Evolutionary conservation across 148 eudicot species (phyloP).

Genomic region (Rhododendron mucronatum): DNA sequence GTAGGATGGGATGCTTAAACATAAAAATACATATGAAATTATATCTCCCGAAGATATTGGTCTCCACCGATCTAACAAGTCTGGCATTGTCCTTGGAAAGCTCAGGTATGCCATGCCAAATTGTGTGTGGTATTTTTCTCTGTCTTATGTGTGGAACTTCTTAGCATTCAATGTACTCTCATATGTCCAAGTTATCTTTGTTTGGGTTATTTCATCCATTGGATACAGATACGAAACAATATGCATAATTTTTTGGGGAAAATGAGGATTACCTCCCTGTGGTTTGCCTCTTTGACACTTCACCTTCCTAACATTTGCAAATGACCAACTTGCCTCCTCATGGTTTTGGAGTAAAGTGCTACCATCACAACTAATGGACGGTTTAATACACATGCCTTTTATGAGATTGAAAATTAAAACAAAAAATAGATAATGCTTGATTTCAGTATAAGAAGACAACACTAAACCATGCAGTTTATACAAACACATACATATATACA

Average conservation of each 20-base stretch:
- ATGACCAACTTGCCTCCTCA: too few species aligned
- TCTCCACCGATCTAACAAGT: conserved; percentile 70
- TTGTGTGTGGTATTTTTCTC: not conserved
- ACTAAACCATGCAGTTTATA: too few species aligned
- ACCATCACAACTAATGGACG: too few species aligned
- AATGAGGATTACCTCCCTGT: too few species aligned
- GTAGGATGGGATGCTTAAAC: conserved; percentile 95
- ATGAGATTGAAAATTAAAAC: too few species aligned
- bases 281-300: too few species aligned
- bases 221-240: not conserved
- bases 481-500: too few species aligned
- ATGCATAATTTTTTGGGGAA: not conserved
- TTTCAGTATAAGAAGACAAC: too few species aligned
- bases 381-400: too few species aligned
- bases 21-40: conserved; percentile 84
- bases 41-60: conserved; percentile 98
- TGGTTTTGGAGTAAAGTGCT: too few species aligned
- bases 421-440: too few species aligned
- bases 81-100: conserved; percentile 96
- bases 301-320: too few species aligned
- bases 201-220: not conserved
- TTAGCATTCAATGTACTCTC: not conserved
- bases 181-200: not conserved
- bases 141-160: not conserved
- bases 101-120: conserved; percentile 52